Base-by-base conservation (phyloP, 352 stramenopile species). In the Globisporangium polare region DNA sequence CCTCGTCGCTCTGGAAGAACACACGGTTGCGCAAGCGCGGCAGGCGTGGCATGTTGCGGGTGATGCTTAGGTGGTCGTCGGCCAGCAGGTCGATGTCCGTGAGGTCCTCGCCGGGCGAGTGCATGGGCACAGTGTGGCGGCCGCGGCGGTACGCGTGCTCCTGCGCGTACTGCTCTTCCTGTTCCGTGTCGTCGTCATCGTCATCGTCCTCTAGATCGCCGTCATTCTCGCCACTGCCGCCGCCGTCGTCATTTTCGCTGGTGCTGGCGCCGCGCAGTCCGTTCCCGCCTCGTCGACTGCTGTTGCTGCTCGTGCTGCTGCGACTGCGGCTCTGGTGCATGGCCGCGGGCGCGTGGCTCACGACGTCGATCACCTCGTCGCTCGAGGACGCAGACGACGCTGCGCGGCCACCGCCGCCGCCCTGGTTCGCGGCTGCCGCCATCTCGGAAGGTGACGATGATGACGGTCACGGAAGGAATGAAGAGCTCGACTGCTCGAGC, bases 91-190 rank as follows among this genome's bases (percentile, higher is more conserved):
- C 71, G 17, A 67, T 49, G 17, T 60, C 65, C 39, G 77, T 20
- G 46, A 63, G 58, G 0, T 86, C 74, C 10, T 87, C 78, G 2
- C 80, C 82, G 3, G 82, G 82, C 0, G 82, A 92, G 6, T 89
- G 69, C 80, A 92, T 92, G 2, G 82, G 80, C 27, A 92, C 65
- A 12, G 80, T 75, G 17, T 84, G 80, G 1, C 67, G 71, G 0
- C 82, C 80, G 13, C 66, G 80, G 12, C 59, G 70, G 54, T 90
- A 92, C 57, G 74, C 68, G 60, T 88, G 68, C 60, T 86, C 75
- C 17, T 68, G 55, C 17, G 63, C 60, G 18, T 72, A 65, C 20
- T 24, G n/a, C n/a, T n/a, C n/a, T n/a, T n/a, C 54, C 10, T 67
- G 27, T 26, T 67, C 33, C 2, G 56, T 55, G 6, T 59, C 53